Base-by-base conservation (phyloP, 73 alveolate genomes). In the Paramecium octaurelia region DNA sequence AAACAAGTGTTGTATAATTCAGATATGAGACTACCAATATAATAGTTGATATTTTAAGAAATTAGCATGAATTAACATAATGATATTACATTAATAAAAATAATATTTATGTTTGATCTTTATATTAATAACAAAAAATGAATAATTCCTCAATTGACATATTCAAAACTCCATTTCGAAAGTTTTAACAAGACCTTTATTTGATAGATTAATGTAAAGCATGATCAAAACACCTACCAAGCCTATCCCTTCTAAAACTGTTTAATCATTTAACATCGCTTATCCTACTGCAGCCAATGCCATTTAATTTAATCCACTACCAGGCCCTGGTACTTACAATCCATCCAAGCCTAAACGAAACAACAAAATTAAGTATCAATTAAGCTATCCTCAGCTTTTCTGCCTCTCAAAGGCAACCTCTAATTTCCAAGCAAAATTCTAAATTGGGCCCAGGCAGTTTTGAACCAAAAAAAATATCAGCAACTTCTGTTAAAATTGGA, bases 371-470 rank as follows among this genome's bases (percentile, higher is more conserved):
- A 64, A 64, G 84, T 64, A 34, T 31, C 14, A 27, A 1, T 27
- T 31, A 11, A 34, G 3, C 4, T 44, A 80, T 80, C 11, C 31
- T 12, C 6, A 40, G 91, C 24, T 80, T 80, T 24, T 43, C 91
- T 14, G 48, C 24, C 1, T 21, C 91, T 7, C 35, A 23, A 11
- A 40, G 91, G n/a, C 9, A 34, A 8, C 75, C 91, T 6, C 20
- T 80, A 9, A 20, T 46, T 21, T 21, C 76, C 9, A 80, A 80
- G n/a, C 29, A 34, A 12, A 46, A 14, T 18, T 20, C 76, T 6
- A 1, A 80, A 1, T 46, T 80, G 11, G 91, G 91, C 1, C 91
- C 91, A 0, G 91, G 91, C 3, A 43, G 76, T 44, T 80, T 80
- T 80, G 75, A 80, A 12, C 27, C 43, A 10, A 23, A 21, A 42